Conservation (phyloP, 1,284 basidiomycete species). For the Heterobasidion occidentale region DNA sequence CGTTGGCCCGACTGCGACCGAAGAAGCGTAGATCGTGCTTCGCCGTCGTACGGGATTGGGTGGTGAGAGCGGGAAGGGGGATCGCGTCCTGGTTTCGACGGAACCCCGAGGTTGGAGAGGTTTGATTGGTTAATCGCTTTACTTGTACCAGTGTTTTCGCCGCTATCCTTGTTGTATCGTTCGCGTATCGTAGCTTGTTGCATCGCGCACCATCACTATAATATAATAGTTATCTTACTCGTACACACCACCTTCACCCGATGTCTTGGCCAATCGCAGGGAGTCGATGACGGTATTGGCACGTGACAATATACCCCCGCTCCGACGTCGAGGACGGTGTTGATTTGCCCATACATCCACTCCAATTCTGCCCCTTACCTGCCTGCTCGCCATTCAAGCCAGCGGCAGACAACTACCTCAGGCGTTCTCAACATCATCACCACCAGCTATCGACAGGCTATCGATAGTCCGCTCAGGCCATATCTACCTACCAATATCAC, state of each 20-base stretch:
- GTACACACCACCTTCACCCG: neutral
- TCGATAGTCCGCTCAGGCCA: no score
- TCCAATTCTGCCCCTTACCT: neutral
- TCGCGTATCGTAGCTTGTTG: neutral
- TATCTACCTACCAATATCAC: no score
- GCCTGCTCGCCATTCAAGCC: no score
- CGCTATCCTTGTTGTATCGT: no score
- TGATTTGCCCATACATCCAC: neutral
- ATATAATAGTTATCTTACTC: neutral
- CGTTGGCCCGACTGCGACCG: neutral
- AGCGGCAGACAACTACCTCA: no score
- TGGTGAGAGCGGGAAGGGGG: neutral
- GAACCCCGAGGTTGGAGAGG: neutral
- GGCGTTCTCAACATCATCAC: neutral
- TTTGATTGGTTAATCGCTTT: neutral
- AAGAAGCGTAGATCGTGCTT: neutral
- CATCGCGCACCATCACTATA: neutral
- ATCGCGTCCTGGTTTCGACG: neutral
- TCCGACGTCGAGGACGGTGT: neutral
- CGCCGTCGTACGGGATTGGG: neutral
- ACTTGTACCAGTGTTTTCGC: neutral
- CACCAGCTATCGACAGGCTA: neutral
- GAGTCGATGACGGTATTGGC: neutral
- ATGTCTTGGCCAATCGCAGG: neutral
- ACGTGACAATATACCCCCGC: slow-evolving; percentile 3